Percentiles rank a stretch among this genome's conserved stretches.
phyloP scores from a whole-genome alignment of 257 asterid genomes.

The Anisodus tanguticus region DNA sequence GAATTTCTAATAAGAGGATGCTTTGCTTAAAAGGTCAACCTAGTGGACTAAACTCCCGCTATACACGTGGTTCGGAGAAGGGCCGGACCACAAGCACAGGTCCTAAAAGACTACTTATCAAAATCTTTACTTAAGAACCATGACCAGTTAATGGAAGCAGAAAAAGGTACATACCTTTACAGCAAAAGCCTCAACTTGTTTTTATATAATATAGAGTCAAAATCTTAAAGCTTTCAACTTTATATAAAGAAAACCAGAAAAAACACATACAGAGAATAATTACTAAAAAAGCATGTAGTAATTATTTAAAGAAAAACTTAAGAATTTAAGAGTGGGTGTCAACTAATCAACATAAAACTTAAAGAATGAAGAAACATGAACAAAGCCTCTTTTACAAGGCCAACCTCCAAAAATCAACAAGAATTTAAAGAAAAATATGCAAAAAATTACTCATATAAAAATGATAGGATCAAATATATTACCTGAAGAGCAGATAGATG shows the following conservation, averaged over 20 bases:
- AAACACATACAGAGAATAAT: not conserved
- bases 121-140: too few species aligned
- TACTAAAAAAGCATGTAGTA: too few species aligned
- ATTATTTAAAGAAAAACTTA: too few species aligned
- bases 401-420: not conserved
- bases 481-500: conserved; percentile 88
- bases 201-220: not conserved
- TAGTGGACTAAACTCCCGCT: too few species aligned
- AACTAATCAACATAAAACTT: too few species aligned
- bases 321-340: too few species aligned
- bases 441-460: too few species aligned
- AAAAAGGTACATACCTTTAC: not conserved
- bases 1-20: not conserved
- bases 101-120: not conserved
- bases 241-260: not conserved
- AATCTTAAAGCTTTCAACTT: not conserved
- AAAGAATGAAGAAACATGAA: not conserved
- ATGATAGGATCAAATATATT: not conserved
- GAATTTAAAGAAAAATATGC: too few species aligned
- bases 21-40: not conserved
- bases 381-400: not conserved
- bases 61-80: too few species aligned
- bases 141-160: not conserved
- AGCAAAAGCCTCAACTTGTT: conserved; percentile 1
- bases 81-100: not conserved